Evolutionary conservation across 768 basidiomycete species (phyloP), one percentile per base, ranked within the genome.

Genomic region (Sporobolomyces phaffii): DNA sequence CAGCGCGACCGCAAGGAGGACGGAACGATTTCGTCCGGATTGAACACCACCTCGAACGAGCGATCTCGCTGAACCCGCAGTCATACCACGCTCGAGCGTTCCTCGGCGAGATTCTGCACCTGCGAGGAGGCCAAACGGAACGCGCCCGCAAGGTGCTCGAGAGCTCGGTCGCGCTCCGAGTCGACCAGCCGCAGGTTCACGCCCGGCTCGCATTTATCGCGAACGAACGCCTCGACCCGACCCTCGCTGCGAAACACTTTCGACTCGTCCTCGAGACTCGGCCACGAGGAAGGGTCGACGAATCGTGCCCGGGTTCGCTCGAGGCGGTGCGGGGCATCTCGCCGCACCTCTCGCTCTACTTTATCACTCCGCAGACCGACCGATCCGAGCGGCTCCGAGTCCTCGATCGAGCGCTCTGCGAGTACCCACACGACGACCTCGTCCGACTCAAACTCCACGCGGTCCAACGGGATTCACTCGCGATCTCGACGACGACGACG

Each of bases 131-230:
- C 7, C 5, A 36, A 11, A 13, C 6, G 15, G 3, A 41, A 29
- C 13, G 18, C 28, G 22, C 52, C n/a, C 29, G 29, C 41, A 1
- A 45, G 52, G 4, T 13, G 43, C 4, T 7, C 49, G 28, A 44
- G 24, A n/a, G n/a, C 7, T 62, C 69, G 5, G 18, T 57, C 53
- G 8, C 31, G 2, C 52, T 64, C 22, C 22, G 62, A 15, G 3
- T 14, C 52, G 60, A 62, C 53, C 63, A 67, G 48, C 62, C 69
- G 29, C 62, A 62, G 29, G 69, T 57, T 22, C 69, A 71, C 59
- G 62, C 59, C 11, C 49, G 69, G 1, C 34, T 71, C 43, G 65
- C 61, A 7, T 61, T 64, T 49, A 52, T 71, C 58, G 62, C 62
- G 10, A 61, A 49, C 59, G 69, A 71, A 57, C 13, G 15, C 9